Evolutionary conservation across 2,329 filamentous ascomycete genomes (phyloP).

Genomic region (Venturiaceae sp.): DNA sequence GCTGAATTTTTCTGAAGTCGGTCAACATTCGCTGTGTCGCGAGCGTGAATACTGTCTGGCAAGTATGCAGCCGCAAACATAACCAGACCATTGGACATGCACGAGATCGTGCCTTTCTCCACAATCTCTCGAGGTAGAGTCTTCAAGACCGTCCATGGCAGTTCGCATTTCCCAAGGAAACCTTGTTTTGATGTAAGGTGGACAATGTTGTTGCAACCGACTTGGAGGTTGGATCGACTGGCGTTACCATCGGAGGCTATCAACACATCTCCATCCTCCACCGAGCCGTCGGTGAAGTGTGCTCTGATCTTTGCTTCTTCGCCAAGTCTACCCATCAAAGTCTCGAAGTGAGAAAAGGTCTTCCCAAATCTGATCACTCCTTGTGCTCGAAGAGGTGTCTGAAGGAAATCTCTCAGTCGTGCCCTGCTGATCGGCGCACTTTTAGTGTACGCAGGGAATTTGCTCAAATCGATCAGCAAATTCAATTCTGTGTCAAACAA

Average conservation of each 20-base stretch:
- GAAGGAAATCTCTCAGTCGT: slow-evolving; percentile 11
- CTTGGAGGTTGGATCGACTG: neutral
- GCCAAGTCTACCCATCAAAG: no score
- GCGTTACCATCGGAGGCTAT: neutral
- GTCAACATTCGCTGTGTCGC: neutral
- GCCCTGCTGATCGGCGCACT: slow-evolving; percentile 13
- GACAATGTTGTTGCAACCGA: neutral
- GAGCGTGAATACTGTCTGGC: neutral
- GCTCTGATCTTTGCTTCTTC: neutral
- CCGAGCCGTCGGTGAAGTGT: neutral
- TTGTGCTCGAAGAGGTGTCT: slow-evolving; percentile 8
- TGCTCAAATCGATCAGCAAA: slow-evolving; percentile 10
- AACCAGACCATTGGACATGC: neutral
- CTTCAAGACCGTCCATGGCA: neutral
- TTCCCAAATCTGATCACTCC: slow-evolving; percentile 10
- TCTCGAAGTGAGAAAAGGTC: neutral
- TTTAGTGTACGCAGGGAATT: slow-evolving; percentile 12
- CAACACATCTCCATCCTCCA: neutral
- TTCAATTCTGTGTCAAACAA: neutral
- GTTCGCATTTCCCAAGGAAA: neutral
- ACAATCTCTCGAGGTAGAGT: neutral
- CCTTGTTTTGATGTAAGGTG: no score
- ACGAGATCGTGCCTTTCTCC: neutral
- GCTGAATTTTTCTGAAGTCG: neutral
- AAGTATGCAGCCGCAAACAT: neutral